Percentiles rank a stretch among this genome's conserved stretches.
These are phyloP conservation scores for Cajanus cajan DNA, from an alignment of 306 rosid genomes.

Conservation along the genomic window DNA sequence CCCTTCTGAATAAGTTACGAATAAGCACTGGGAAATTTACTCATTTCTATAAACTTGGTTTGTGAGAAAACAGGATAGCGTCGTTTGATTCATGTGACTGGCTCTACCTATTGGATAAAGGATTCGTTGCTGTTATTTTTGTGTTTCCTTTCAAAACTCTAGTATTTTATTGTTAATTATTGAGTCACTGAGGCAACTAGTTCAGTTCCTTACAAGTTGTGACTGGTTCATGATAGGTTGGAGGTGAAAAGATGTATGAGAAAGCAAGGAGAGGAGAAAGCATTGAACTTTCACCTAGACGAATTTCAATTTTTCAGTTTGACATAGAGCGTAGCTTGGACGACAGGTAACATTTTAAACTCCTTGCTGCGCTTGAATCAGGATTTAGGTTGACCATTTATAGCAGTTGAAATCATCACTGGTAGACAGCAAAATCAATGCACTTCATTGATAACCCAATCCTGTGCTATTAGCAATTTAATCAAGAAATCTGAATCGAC, in stretches of 20 bases:
- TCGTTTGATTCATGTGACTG: background rate
- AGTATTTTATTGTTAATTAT: background rate
- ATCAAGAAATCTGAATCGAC: background rate
- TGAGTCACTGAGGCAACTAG: background rate
- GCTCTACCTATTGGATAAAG: background rate
- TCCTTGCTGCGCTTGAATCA: background rate
- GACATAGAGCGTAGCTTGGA: conserved; percentile 90
- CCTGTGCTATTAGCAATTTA: background rate
- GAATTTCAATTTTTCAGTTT: conserved; percentile 83
- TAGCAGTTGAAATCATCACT: background rate
- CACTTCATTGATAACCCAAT: conserved; percentile 4
- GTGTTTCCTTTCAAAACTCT: background rate
- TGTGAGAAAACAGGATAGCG: background rate
- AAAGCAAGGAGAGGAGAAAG: conserved; percentile 99
- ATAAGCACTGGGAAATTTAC: background rate
- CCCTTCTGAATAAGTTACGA: conserved; percentile 5
- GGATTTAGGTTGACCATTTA: background rate
- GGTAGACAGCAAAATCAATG: background rate
- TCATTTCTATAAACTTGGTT: conserved; percentile 2
- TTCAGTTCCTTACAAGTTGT: conserved; percentile 31
- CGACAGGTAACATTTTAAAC: conserved; percentile 59
- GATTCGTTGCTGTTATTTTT: background rate
- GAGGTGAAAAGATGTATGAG: conserved; percentile 95
- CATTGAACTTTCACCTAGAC: conserved; percentile 90
- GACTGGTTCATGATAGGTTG: conserved; percentile 57